phyloP scores from a whole-genome alignment of 140 eudicot species.

The Ambrosia hybrid region DNA sequence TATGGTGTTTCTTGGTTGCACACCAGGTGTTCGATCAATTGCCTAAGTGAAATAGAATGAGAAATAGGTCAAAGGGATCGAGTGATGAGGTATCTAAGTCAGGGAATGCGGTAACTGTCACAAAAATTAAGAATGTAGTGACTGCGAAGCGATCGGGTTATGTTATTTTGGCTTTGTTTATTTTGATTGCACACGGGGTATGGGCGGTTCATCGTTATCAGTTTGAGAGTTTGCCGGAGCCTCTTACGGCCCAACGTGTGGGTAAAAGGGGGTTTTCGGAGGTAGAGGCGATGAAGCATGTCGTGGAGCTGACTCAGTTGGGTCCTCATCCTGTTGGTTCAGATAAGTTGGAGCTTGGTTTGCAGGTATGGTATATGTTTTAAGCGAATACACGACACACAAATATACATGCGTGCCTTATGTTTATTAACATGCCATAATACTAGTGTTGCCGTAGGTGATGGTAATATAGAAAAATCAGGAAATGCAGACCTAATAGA shows the following conservation, averaged over 20 bases:
- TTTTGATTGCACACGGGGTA: conserved; percentile 51
- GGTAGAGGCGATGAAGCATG: conserved; percentile 70
- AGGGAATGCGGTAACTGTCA: conserved; percentile 10
- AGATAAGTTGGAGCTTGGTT: conserved; percentile 65
- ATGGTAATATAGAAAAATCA: neutral
- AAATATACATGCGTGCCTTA: neutral
- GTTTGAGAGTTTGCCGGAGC: conserved; percentile 56
- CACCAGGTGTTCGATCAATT: conserved; percentile 35
- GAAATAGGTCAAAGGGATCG: conserved; percentile 45
- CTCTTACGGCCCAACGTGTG: conserved; percentile 56
- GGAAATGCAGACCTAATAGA: neutral
- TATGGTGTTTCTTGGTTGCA: conserved; percentile 24
- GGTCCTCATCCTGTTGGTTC: conserved; percentile 97
- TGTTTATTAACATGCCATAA: neutral
- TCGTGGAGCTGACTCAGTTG: conserved; percentile 57
- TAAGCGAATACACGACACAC: neutral
- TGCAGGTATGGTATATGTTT: conserved; percentile 51
- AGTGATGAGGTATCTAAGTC: conserved; percentile 23
- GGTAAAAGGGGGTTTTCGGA: conserved; percentile 93
- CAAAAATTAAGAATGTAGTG: conserved; percentile 26
- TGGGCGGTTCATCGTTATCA: conserved; percentile 84
- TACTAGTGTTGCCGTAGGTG: neutral
- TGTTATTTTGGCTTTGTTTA: conserved; percentile 58
- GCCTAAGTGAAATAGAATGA: conserved; percentile 36
- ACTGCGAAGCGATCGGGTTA: conserved; percentile 64